Base-by-base conservation (phyloP, 2,329 filamentous ascomycete genomes). In the Aspergillus brunneoviolaceus region DNA sequence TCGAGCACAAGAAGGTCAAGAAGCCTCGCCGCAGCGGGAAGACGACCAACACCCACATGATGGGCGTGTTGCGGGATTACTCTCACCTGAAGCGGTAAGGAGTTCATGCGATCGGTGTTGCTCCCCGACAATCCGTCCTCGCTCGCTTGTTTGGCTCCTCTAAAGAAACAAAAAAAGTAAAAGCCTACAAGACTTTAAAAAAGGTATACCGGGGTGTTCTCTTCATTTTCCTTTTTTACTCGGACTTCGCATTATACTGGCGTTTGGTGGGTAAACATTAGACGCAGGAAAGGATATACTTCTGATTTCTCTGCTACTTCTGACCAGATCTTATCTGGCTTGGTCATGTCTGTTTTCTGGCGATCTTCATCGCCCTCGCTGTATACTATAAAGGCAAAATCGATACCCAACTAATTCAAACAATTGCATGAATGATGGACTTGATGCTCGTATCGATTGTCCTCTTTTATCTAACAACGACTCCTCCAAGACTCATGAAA, bases 41-140 rank as follows among this genome's bases (percentile, higher is more conserved):
- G 82, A 87, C 89, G 59, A 96, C 91, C 27, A 96, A 96, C 73
- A 87, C 87, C 29, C 92, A 96, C 74, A 96, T 96, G 92, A 83
- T 84, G 67, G 87, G 89, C 65, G 84, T 96, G 61, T 82, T 96
- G 72, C 88, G 92, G 78, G 90, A 94, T 72, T 93, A 86, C 64
- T 83, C 81, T 11, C 80, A 82, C 59, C 67, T 79, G 33, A 79
- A 79, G 63, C 72, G 75, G 61, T 78, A 49, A 29, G 49, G 11
- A 35, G 14, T 4, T 35, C 33, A 12, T 35, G 33, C 33, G 1
- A 16, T 35, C 33, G 33, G 11, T 42, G 5, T 48, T 33, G 47
- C 51, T 55, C 27, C 27, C 7, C 49, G 31, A 16, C 27, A 27
- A 35, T 45, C 16, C 39, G 39, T 45, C n/a, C 4, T 45, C n/a